A percentile compares a stretch with the other conserved stretches of the same genome.
phyloP scores from a whole-genome alignment of 208 protist species.

The Leishmania gerbilli region DNA sequence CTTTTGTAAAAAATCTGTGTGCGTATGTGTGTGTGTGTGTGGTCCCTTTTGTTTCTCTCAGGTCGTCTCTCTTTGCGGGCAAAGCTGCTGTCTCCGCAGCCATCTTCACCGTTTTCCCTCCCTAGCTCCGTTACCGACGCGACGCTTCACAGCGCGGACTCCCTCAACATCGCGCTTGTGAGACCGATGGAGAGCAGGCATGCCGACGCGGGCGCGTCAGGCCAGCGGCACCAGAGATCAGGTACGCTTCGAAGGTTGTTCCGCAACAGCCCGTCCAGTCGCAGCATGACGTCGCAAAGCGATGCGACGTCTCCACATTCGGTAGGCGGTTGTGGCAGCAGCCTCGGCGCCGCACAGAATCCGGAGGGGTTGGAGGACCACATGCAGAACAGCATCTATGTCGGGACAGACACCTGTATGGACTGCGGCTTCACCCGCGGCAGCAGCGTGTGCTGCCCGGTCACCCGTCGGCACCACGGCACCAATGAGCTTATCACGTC shows the following conservation, averaged over 20 bases:
- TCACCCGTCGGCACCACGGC: slow-evolving; percentile 53
- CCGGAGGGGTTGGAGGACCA: slow-evolving; percentile 43
- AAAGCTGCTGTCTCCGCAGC: background rate
- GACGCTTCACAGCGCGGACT: background rate
- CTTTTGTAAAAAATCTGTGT: background rate
- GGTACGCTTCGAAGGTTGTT: slow-evolving; percentile 26
- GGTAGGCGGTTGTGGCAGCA: background rate
- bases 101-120: background rate
- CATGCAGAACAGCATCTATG: slow-evolving; percentile 45
- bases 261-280: slow-evolving; percentile 9
- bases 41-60: background rate
- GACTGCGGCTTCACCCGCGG: slow-evolving; percentile 39
- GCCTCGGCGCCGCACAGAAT: background rate
- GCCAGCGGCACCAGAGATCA: background rate
- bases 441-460: slow-evolving; percentile 51
- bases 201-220: background rate
- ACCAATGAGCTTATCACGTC: slow-evolving; percentile 34
- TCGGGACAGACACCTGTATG: slow-evolving; percentile 39
- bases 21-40: background rate
- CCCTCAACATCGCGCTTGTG: background rate
- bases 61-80: background rate
- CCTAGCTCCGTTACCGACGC: background rate
- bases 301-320: background rate
- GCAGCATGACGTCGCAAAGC: slow-evolving; percentile 4
- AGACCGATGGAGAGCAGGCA: background rate